Conservation (phyloP, 495 filamentous ascomycete genomes). For the Aspergillus steynii region DNA sequence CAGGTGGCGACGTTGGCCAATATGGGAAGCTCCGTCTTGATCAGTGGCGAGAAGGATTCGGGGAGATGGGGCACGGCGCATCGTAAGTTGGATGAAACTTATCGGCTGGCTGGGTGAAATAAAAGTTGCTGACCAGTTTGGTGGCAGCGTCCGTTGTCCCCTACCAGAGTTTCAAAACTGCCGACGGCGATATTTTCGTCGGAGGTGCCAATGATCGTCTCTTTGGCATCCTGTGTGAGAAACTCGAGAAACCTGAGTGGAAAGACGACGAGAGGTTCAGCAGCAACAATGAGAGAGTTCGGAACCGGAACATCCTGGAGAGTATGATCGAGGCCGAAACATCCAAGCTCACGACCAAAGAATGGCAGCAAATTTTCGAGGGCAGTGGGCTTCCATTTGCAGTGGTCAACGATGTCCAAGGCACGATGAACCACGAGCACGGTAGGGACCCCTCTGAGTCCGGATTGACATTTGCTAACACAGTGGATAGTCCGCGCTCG, state of each 20-base stretch:
- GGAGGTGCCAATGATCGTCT: conserved; percentile 93
- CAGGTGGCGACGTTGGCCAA: conserved; percentile 92
- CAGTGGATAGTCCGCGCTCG: conserved; percentile 64
- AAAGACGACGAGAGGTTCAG: conserved; percentile 69
- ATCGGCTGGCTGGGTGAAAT: background rate
- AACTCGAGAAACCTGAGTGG: conserved; percentile 77
- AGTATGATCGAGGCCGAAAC: conserved; percentile 65
- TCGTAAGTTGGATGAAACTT: conserved; percentile 54
- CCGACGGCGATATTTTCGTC: conserved; percentile 88
- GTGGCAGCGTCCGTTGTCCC: conserved; percentile 85
- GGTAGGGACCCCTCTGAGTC: conserved; percentile 37
- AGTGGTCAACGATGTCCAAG: conserved; percentile 87
- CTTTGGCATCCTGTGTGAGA: conserved; percentile 84
- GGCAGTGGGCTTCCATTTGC: conserved; percentile 95
- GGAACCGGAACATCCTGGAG: conserved; percentile 74
- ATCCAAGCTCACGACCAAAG: conserved; percentile 75
- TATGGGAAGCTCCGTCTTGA: conserved; percentile 86
- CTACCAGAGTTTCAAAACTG: conserved; percentile 86
- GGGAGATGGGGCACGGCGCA: conserved; percentile 96
- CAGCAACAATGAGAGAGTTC: conserved; percentile 77
- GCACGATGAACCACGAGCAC: conserved; percentile 80
- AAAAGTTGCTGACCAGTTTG: too few species aligned
- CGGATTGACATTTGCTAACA: background rate
- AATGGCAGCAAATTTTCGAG: conserved; percentile 88
- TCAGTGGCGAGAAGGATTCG: conserved; percentile 82